Conservation (phyloP, 2,329 filamentous ascomycete genomes). For the Nemania sp. region DNA sequence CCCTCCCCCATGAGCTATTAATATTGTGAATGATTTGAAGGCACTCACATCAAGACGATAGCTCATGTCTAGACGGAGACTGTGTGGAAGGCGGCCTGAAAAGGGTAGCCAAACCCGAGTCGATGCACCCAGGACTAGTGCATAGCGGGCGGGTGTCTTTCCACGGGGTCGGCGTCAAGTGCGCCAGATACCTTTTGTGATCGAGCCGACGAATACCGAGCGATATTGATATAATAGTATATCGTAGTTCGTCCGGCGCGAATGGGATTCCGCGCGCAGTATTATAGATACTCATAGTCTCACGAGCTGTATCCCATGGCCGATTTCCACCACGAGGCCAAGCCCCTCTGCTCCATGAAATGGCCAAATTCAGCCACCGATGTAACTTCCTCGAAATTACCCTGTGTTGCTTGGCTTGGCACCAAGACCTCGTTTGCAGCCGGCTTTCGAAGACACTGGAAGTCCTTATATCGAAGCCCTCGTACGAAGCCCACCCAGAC, state of each 20-base stretch:
- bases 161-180: not conserved
- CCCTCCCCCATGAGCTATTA: not conserved
- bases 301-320: slow-evolving; percentile 62
- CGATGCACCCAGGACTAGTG: not conserved
- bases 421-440: slow-evolving; percentile 33
- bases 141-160: not conserved
- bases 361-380: slow-evolving; percentile 67
- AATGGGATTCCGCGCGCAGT: not conserved
- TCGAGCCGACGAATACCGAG: too few species aligned
- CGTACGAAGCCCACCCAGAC: slow-evolving; percentile 70
- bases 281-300: not conserved
- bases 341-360: slow-evolving; percentile 62
- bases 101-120: not conserved
- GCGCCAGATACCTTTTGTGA: not conserved
- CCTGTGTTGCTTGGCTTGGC: slow-evolving; percentile 15
- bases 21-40: not conserved
- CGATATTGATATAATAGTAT: not conserved
- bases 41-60: not conserved
- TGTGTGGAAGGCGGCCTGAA: not conserved
- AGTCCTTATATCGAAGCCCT: slow-evolving; percentile 72
- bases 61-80: not conserved
- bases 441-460: slow-evolving; percentile 63
- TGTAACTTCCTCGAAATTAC: slow-evolving; percentile 59
- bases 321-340: slow-evolving; percentile 68
- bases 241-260: not conserved